Evolutionary conservation across 805 yeast species (phyloP).

Genomic region (Naumovozyma castellii): DNA sequence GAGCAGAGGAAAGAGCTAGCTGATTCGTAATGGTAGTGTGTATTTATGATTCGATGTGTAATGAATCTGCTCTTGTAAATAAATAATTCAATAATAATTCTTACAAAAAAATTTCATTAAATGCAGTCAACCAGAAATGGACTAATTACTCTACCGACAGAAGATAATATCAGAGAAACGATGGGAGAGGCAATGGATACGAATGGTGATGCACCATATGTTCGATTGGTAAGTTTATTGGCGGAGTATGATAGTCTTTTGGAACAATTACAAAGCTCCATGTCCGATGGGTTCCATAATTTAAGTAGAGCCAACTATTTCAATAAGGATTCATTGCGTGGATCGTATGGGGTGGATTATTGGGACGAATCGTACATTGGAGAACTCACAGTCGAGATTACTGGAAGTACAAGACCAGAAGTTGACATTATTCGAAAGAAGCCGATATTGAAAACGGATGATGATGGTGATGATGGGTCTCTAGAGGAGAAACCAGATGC

Average conservation of each 20-base stretch:
- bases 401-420: no score
- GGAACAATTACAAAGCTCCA: slow-evolving; percentile 21
- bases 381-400: slow-evolving; percentile 7
- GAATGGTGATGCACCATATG: slow-evolving; percentile 1
- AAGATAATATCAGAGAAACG: not conserved
- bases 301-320: slow-evolving; percentile 27
- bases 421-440: not conserved
- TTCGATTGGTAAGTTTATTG: slow-evolving; percentile 14
- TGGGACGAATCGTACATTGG: slow-evolving; percentile 27
- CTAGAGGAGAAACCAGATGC: no score
- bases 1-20: slow-evolving; percentile 33
- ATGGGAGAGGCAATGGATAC: not conserved
- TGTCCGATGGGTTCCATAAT: slow-evolving; percentile 20
- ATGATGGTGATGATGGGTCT: not conserved
- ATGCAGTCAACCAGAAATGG: no score
- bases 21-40: no score
- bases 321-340: slow-evolving; percentile 25
- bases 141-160: no score
- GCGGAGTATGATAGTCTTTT: slow-evolving; percentile 19
- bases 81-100: no score
- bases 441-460: not conserved
- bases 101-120: no score
- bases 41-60: no score
- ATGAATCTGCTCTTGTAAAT: not conserved
- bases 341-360: slow-evolving; percentile 27